phyloP scores from a whole-genome alignment of 2,329 filamentous ascomycete genomes.

The Trichoderma guizhouense region DNA sequence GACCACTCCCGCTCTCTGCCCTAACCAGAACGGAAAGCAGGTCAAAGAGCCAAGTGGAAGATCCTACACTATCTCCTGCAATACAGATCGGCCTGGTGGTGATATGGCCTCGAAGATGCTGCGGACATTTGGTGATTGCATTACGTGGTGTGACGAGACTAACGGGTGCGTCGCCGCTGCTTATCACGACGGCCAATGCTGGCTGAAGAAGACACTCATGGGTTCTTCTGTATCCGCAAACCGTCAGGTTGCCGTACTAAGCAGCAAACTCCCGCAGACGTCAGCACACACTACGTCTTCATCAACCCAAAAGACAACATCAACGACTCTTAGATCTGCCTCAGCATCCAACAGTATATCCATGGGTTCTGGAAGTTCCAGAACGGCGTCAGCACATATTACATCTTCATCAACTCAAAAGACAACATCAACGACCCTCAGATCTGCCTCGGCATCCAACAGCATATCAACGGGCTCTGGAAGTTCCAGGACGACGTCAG shows the following conservation, averaged over 20 bases:
- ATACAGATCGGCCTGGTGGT: not conserved
- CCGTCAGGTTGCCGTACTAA: not conserved
- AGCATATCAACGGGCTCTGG: not conserved
- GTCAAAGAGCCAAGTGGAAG: not conserved
- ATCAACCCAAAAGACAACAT: not conserved
- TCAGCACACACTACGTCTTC: not conserved
- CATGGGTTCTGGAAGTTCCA: too few species aligned
- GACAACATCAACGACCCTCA: not conserved
- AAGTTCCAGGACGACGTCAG: too few species aligned
- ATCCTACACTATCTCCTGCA: not conserved
- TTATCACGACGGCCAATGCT: not conserved
- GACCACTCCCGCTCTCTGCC: not conserved
- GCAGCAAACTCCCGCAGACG: constrained; percentile 6
- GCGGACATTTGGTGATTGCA: not conserved
- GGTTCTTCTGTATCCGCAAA: not conserved
- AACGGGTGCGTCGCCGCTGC: not conserved
- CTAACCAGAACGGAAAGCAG: not conserved
- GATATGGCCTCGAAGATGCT: not conserved
- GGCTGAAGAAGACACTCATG: not conserved
- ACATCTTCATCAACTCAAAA: not conserved
- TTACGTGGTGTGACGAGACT: not conserved
- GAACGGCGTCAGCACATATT: not conserved
- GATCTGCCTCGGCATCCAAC: not conserved
- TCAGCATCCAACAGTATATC: not conserved
- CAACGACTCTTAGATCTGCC: not conserved